Percentiles rank a stretch among this genome's conserved stretches.
These are phyloP conservation scores for Solanum megistacrolobum DNA, from an alignment of 257 asterid species.

Conservation along the genomic window DNA sequence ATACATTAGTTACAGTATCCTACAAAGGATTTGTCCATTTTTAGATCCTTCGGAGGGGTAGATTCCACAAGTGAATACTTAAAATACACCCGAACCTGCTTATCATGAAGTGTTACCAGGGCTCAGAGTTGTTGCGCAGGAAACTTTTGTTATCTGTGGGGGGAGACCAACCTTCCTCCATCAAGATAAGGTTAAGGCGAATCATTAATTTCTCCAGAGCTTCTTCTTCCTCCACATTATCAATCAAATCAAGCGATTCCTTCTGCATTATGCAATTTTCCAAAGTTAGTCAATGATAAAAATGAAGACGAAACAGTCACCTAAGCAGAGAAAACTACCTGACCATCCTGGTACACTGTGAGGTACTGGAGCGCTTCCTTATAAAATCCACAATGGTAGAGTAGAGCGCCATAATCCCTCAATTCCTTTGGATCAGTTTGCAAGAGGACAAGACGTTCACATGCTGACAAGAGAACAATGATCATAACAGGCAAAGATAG, in stretches of 20 bases:
- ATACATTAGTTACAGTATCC: background rate
- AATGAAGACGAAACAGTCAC: background rate
- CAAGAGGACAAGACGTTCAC: conserved; percentile 73
- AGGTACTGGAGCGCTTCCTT: conserved; percentile 54
- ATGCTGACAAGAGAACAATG: conserved; percentile 36
- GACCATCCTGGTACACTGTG: conserved; percentile 36
- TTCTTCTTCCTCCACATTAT: conserved; percentile 47
- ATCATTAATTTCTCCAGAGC: conserved; percentile 48
- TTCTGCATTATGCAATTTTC: conserved; percentile 5
- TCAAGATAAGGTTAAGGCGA: conserved; percentile 60
- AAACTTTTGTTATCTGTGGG: conserved; percentile 29
- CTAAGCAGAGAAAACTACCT: conserved; percentile 23
- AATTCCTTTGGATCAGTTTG: conserved; percentile 49
- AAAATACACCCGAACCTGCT: background rate
- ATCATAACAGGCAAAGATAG: conserved; percentile 1
- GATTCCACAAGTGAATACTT: background rate
- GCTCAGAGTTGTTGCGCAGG: conserved; percentile 59
- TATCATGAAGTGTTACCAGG: conserved; percentile 32
- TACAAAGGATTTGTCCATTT: background rate
- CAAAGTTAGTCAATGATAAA: background rate
- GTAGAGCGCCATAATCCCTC: conserved; percentile 64
- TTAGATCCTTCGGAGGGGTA: background rate
- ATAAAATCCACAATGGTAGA: conserved; percentile 78
- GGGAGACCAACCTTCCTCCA: conserved; percentile 72
- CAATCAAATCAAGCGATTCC: conserved; percentile 21